Conservation (phyloP, 2,329 filamentous ascomycete species). For the Fusarium ambrosium region DNA sequence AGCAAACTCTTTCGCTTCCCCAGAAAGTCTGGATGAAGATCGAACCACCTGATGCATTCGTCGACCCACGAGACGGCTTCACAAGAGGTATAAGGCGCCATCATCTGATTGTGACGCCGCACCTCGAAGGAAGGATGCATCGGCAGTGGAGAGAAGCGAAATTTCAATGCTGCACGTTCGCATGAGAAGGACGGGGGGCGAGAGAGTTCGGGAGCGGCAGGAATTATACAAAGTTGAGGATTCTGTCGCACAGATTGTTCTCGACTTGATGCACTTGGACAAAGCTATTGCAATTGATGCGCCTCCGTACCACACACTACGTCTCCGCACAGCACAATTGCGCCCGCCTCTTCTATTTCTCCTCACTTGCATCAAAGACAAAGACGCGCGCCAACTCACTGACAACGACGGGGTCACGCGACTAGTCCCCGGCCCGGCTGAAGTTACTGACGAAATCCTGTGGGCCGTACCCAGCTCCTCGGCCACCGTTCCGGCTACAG, state of each 20-base stretch:
- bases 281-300: constrained; percentile 24
- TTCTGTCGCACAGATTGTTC: constrained; percentile 12
- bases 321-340: constrained; percentile 15
- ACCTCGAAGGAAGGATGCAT: constrained; percentile 21
- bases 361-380: background rate
- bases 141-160: constrained; percentile 16
- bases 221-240: constrained; percentile 39
- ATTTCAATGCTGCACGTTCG: constrained; percentile 30
- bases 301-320: constrained; percentile 33
- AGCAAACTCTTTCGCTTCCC: constrained; percentile 37
- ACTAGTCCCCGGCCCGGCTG: constrained; percentile 19
- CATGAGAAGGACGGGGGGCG: constrained; percentile 27
- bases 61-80: constrained; percentile 42
- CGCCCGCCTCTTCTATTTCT: constrained; percentile 10
- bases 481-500: background rate
- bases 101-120: constrained; percentile 46
- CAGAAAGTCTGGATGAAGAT: constrained; percentile 44
- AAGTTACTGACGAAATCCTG: constrained; percentile 18
- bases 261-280: constrained; percentile 19
- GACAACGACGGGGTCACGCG: constrained; percentile 29
- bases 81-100: constrained; percentile 21
- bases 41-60: constrained; percentile 45
- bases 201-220: constrained; percentile 25
- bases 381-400: constrained; percentile 15
- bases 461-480: constrained; percentile 16